These are phyloP conservation scores for Xylariaceae sp. DNA, from an alignment of 2,329 filamentous ascomycete genomes.

Conservation along the genomic window DNA sequence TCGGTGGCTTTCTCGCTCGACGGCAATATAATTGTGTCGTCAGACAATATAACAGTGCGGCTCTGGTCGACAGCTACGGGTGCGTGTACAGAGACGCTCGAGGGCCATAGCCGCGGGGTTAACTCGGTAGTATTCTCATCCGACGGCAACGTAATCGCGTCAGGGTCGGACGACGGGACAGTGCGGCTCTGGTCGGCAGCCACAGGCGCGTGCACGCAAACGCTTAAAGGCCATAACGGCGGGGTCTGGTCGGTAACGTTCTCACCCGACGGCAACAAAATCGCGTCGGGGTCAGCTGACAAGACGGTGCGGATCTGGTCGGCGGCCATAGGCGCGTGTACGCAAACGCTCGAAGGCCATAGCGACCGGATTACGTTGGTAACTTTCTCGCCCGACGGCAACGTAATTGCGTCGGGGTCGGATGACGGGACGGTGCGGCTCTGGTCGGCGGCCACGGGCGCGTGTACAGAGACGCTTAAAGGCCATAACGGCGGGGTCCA, in stretches of 20 bases:
- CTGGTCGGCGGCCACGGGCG: conserved; percentile 5
- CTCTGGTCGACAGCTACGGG: too few species aligned
- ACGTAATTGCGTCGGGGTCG: conserved; percentile 20
- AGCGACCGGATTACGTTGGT: conserved; percentile 5
- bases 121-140: too few species aligned
- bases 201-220: background rate
- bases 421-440: conserved; percentile 2
- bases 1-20: conserved; percentile 16
- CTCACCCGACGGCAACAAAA: conserved; percentile 2
- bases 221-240: conserved; percentile 14
- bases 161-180: conserved; percentile 11
- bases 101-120: too few species aligned
- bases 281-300: conserved; percentile 7
- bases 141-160: conserved; percentile 15
- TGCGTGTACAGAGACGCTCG: conserved; percentile 5
- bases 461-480: conserved; percentile 5
- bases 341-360: conserved; percentile 26
- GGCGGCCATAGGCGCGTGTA: background rate
- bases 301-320: conserved; percentile 9
- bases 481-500: conserved; percentile 5
- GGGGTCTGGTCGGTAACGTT: conserved; percentile 4
- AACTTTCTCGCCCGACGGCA: conserved; percentile 25
- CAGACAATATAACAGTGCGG: too few species aligned
- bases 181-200: conserved; percentile 3
- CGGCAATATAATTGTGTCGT: conserved; percentile 7